Base-by-base conservation (phyloP, 495 filamentous ascomycete genomes). In the Tuber indicum region DNA sequence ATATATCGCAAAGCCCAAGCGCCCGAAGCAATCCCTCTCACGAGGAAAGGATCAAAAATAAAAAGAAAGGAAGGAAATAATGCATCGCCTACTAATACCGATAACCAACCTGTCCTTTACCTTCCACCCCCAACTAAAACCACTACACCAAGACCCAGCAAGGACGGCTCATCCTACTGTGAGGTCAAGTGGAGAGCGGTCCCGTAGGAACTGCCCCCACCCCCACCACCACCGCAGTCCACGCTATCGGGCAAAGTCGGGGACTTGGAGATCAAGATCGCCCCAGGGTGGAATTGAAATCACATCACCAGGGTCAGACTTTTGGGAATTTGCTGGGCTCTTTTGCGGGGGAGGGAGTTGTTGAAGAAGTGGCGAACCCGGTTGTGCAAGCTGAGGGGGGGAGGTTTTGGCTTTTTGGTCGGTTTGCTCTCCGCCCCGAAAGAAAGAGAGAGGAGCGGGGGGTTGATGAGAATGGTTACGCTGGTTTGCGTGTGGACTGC, bases 261-360 rank as follows among this genome's bases (percentile, higher is more conserved):
- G 42, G 58, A 58, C 41, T 62, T 58, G 5, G 45, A 71, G 49
- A 77, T 76, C 74, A 2, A 52, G 4, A 52, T 17, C 21, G 44
- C 44, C n/a, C 36, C 36, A 14, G 58, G 19, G 73, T 76, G 0
- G 26, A 75, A 62, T 26, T 69, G 43, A 14, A n/a, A 14, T 58
- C 36, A 6, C 74, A 49, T 19, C 45, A 71, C 32, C 58, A 75
- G 43, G 45, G 66, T 1, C 41, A 46, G 45, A n/a, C 71, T 43
- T 39, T 62, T 21, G 74, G 76, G 1, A 69, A 74, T 2, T 19
- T 77, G 39, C 42, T 77, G n/a, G 62, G 71, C 32, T 23, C 58
- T 23, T 36, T 77, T 23, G 2, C 26, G n/a, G 45, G 74, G 12
- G 23, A 12, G 23, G 44, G 73, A 76, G 69, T 44, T 76, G 41